Percentiles rank a stretch among this genome's conserved stretches.
Evolutionary conservation across 768 basidiomycete species (phyloP).

Genomic region (Termitomyces sp.): DNA sequence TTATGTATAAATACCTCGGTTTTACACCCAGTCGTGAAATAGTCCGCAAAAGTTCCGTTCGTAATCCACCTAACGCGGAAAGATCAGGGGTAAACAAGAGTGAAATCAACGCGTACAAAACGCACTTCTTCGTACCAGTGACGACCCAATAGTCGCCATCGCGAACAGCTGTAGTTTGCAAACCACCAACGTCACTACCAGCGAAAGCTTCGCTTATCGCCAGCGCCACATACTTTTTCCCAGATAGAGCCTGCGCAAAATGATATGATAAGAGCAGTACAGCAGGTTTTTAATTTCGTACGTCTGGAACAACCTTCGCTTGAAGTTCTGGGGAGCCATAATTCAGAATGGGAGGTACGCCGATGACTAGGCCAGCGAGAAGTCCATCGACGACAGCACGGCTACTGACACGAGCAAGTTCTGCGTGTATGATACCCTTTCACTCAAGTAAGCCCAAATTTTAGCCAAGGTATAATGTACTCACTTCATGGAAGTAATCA

Average conservation of each 20-base stretch:
- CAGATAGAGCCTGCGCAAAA: constrained; percentile 38
- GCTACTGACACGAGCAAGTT: constrained; percentile 77
- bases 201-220: constrained; percentile 96
- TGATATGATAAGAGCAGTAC: neutral
- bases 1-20: constrained; percentile 46
- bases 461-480: neutral
- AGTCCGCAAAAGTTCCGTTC: constrained; percentile 81
- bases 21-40: constrained; percentile 74
- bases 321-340: constrained; percentile 75
- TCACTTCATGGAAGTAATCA: constrained; percentile 90
- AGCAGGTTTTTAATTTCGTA: constrained; percentile 21
- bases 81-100: neutral
- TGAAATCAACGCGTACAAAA: neutral
- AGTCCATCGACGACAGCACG: constrained; percentile 88
- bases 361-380: constrained; percentile 77
- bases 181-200: constrained; percentile 77
- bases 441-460: neutral
- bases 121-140: constrained; percentile 89
- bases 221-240: constrained; percentile 81
- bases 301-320: constrained; percentile 64
- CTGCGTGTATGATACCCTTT: constrained; percentile 74
- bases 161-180: constrained; percentile 79
- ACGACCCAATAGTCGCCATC: constrained; percentile 88
- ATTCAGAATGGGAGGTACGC: constrained; percentile 86
- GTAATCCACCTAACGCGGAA: constrained; percentile 68